phyloP scores from a whole-genome alignment of 2,329 filamentous ascomycete species.

The Sporothrix dimorphospora region DNA sequence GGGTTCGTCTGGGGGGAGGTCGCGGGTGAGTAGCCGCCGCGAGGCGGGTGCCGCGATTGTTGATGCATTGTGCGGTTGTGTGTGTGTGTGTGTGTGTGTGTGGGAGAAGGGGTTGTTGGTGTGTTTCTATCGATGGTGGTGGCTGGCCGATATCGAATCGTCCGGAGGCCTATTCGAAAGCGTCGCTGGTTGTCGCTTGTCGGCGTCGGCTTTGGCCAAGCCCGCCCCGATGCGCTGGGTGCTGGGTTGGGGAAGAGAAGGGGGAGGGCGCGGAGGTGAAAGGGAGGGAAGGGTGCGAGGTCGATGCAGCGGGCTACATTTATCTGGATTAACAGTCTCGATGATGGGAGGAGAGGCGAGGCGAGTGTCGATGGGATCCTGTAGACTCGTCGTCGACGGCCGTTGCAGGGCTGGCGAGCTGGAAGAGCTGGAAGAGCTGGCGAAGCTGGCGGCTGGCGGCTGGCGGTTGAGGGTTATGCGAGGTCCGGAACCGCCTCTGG shows the following conservation, averaged over 20 bases:
- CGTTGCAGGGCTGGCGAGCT: conserved; percentile 13
- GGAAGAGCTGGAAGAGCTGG: background rate
- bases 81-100: background rate
- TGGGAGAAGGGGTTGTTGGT: background rate
- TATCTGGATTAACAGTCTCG: conserved; percentile 17
- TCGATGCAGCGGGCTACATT: conserved; percentile 30
- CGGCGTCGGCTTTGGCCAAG: conserved; percentile 25
- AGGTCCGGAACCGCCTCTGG: conserved; percentile 14
- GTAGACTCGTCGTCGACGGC: background rate
- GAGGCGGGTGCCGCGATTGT: conserved; percentile 75
- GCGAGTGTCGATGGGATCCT: background rate
- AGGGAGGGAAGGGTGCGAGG: background rate
- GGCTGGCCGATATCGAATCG: background rate
- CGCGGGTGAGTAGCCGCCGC: conserved; percentile 68
- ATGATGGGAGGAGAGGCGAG: background rate
- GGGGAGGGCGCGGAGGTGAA: conserved; percentile 1
- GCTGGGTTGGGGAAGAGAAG: background rate
- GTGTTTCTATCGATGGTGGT: background rate
- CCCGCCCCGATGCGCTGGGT: conserved; percentile 28
- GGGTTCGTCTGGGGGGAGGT: conserved; percentile 73
- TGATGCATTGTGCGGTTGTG: conserved; percentile 72
- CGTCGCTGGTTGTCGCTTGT: conserved; percentile 1
- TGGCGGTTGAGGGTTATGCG: conserved; percentile 6
- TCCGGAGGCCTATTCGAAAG: background rate
- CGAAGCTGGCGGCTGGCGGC: background rate